Conservation (phyloP, 257 asterid genomes). For the Solanum rostratum region DNA sequence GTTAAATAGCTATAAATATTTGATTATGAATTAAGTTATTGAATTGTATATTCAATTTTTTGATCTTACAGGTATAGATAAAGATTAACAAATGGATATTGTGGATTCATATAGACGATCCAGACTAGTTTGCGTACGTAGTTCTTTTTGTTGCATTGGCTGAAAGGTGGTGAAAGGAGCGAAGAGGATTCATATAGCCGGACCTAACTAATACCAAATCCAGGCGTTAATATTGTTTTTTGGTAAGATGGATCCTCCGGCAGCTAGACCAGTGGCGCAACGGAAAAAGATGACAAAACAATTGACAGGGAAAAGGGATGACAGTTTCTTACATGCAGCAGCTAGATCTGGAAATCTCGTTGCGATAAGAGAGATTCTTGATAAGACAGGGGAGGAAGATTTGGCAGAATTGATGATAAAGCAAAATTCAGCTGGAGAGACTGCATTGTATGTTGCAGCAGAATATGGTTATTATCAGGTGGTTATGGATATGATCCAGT, state of each 20-base stretch:
- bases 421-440: conserved; percentile 38
- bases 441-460: conserved; percentile 36
- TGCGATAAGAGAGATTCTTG: conserved; percentile 18
- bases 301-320: conserved; percentile 39
- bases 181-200: background rate
- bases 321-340: conserved; percentile 33
- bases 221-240: background rate
- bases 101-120: background rate
- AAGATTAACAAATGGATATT: background rate
- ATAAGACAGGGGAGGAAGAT: conserved; percentile 13
- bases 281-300: conserved; percentile 40
- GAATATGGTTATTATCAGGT: conserved; percentile 33
- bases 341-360: conserved; percentile 28
- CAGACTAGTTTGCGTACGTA: background rate
- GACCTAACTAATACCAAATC: background rate
- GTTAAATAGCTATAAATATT: background rate
- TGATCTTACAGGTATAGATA: background rate
- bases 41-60: background rate
- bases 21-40: background rate
- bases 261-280: background rate
- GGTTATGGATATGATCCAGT: conserved; percentile 29
- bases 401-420: conserved; percentile 16
- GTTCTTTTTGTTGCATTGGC: background rate
- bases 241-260: background rate
- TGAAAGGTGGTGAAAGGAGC: background rate